Evolutionary conservation across 192 early-diverging fungal species (phyloP).

Genomic region (Linnemannia zychae): DNA sequence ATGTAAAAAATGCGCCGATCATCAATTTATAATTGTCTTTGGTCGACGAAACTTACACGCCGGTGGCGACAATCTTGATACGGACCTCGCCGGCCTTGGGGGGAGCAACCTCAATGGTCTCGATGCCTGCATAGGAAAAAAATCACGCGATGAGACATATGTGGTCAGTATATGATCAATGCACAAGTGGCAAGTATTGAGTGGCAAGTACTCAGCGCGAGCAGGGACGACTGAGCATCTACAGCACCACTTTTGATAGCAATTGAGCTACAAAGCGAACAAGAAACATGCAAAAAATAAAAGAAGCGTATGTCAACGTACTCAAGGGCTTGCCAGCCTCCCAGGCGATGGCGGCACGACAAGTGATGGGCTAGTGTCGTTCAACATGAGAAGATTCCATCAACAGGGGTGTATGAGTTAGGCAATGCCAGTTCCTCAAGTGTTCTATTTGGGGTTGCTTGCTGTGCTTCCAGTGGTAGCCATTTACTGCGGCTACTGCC

Average conservation of each 20-base stretch:
- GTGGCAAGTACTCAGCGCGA: too few relatives aligned
- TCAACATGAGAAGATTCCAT: neutral
- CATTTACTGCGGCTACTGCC: neutral
- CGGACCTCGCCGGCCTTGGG: constrained; percentile 96
- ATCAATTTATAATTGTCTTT: neutral
- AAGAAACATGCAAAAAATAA: neutral
- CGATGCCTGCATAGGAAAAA: constrained; percentile 74
- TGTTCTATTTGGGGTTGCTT: too few relatives aligned
- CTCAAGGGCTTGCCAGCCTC: constrained; percentile 92
- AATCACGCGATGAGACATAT: neutral
- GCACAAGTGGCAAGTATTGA: neutral
- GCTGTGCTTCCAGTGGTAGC: neutral
- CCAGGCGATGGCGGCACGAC: constrained; percentile 97
- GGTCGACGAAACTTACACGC: constrained; percentile 79
- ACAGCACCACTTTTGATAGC: neutral
- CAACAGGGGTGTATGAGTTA: too few relatives aligned
- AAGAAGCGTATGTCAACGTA: constrained; percentile 63
- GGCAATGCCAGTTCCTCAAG: too few relatives aligned
- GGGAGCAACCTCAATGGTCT: constrained; percentile 95
- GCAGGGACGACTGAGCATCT: neutral
- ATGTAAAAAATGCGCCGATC: neutral
- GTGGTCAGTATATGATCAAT: neutral
- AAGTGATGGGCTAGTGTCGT: constrained; percentile 68
- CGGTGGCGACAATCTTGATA: constrained; percentile 92
- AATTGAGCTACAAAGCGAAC: neutral